Conservation (phyloP, 2,329 filamentous ascomycete genomes). For the Ceratocystis cacaofunesta region DNA sequence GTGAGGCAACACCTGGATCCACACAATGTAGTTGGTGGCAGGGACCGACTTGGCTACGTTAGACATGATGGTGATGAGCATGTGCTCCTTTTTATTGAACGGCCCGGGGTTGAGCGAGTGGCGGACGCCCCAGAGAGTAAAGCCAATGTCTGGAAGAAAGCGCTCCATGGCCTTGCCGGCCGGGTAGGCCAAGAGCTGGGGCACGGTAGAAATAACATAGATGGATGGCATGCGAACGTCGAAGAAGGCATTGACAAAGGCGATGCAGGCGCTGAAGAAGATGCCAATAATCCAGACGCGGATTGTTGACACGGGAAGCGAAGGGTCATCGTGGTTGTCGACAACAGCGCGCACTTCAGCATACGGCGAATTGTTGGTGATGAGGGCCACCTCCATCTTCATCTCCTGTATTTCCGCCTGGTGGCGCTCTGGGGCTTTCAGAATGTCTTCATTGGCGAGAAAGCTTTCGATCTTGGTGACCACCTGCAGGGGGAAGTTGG, state of each 20-base stretch:
- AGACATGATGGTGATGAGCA: conserved; percentile 42
- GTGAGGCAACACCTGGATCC: conserved; percentile 33
- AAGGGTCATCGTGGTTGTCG: conserved; percentile 38
- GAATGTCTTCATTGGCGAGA: conserved; percentile 21
- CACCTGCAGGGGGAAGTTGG: conserved; percentile 26
- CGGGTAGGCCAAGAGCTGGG: conserved; percentile 38
- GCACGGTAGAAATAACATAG: conserved; percentile 35
- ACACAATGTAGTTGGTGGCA: conserved; percentile 36
- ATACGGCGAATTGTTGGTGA: conserved; percentile 40
- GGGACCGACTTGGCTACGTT: conserved; percentile 34
- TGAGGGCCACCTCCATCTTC: conserved; percentile 37
- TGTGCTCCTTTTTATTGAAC: conserved; percentile 42
- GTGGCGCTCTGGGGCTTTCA: conserved; percentile 28
- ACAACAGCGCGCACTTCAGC: conserved; percentile 40
- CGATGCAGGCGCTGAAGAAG: conserved; percentile 31
- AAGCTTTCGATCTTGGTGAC: conserved; percentile 27
- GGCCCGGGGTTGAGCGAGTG: conserved; percentile 32
- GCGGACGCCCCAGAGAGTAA: conserved; percentile 26
- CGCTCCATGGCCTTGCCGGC: conserved; percentile 32
- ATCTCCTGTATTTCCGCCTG: conserved; percentile 34
- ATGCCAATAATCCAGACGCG: conserved; percentile 37
- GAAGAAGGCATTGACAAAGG: conserved; percentile 41
- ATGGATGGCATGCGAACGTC: conserved; percentile 38
- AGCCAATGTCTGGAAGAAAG: conserved; percentile 30
- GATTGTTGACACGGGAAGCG: conserved; percentile 35